These are phyloP conservation scores for Scleroderma bovista DNA, from an alignment of 768 basidiomycete species.

Conservation along the genomic window DNA sequence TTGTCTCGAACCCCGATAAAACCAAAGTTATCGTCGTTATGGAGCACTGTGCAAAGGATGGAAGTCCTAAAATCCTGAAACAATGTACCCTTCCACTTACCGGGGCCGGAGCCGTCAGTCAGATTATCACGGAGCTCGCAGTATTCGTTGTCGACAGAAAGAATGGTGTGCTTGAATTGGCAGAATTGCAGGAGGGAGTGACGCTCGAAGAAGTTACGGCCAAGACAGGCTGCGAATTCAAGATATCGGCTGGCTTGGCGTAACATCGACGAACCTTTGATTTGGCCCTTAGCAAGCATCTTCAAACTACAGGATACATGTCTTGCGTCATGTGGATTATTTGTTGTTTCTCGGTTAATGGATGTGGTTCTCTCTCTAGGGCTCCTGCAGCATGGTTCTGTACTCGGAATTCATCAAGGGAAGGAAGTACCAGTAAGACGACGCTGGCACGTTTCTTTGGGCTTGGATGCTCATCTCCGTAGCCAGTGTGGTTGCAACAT, in stretches of 20 bases:
- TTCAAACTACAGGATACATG: neutral
- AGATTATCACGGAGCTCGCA: constrained; percentile 88
- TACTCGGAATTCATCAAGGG: too few relatives aligned
- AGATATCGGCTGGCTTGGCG: constrained; percentile 47
- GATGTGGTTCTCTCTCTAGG: too few relatives aligned
- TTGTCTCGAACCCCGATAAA: constrained; percentile 92
- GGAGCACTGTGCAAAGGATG: constrained; percentile 89
- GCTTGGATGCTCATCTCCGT: too few relatives aligned
- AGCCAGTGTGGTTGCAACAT: too few relatives aligned
- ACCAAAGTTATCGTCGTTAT: constrained; percentile 88
- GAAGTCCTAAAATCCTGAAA: constrained; percentile 81
- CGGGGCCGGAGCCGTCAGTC: constrained; percentile 81
- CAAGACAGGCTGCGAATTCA: constrained; percentile 85
- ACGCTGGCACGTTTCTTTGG: too few relatives aligned
- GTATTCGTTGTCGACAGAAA: constrained; percentile 85
- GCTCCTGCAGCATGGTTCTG: too few relatives aligned
- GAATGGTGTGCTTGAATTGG: constrained; percentile 66
- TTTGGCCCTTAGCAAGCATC: neutral
- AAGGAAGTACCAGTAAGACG: too few relatives aligned
- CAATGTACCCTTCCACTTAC: constrained; percentile 83
- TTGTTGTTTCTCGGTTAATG: too few relatives aligned
- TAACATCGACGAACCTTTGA: constrained; percentile 33
- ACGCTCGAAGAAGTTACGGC: constrained; percentile 77
- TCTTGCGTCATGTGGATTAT: neutral
- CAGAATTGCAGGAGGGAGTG: constrained; percentile 80